A percentile compares a stretch with the other conserved stretches of the same genome.
Evolutionary conservation across 768 basidiomycete genomes (phyloP).

Genomic region (Boletus sp.): DNA sequence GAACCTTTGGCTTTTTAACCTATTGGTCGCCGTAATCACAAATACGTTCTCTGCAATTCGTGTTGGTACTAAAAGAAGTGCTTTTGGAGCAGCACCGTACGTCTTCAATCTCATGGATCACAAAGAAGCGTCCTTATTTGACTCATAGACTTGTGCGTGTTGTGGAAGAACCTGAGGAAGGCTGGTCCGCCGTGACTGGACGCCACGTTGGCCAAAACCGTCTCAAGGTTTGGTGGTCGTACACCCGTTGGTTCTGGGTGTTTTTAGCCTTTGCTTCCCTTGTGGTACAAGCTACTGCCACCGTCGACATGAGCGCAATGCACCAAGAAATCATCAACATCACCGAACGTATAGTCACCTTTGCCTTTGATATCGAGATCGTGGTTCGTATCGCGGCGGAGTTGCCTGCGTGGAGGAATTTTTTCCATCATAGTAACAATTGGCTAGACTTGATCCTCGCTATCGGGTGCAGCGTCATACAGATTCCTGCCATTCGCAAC

Average conservation of each 20-base stretch:
- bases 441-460: slow-evolving; percentile 76
- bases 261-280: slow-evolving; percentile 69
- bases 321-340: slow-evolving; percentile 53
- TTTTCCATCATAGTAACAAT: slow-evolving; percentile 61
- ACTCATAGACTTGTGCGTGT: slow-evolving; percentile 34
- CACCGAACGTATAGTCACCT: slow-evolving; percentile 72
- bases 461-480: slow-evolving; percentile 71
- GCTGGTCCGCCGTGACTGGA: slow-evolving; percentile 50
- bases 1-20: slow-evolving; percentile 92
- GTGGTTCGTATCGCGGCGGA: slow-evolving; percentile 64
- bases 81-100: slow-evolving; percentile 71
- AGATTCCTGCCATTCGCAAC: slow-evolving; percentile 71
- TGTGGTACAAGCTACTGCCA: slow-evolving; percentile 66
- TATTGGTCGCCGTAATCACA: slow-evolving; percentile 95
- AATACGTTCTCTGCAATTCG: slow-evolving; percentile 89
- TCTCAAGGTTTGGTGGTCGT: slow-evolving; percentile 52
- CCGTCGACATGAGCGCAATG: slow-evolving; percentile 43
- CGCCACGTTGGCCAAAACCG: slow-evolving; percentile 45
- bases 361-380: slow-evolving; percentile 89
- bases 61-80: slow-evolving; percentile 82
- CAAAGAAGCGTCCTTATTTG: background rate
- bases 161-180: slow-evolving; percentile 60
- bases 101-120: background rate
- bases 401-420: slow-evolving; percentile 79
- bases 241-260: slow-evolving; percentile 72